Evolutionary conservation across 2,329 filamentous ascomycete species (phyloP), one percentile per base, ranked within the genome.

Genomic region (Trichoderma semiorbis): DNA sequence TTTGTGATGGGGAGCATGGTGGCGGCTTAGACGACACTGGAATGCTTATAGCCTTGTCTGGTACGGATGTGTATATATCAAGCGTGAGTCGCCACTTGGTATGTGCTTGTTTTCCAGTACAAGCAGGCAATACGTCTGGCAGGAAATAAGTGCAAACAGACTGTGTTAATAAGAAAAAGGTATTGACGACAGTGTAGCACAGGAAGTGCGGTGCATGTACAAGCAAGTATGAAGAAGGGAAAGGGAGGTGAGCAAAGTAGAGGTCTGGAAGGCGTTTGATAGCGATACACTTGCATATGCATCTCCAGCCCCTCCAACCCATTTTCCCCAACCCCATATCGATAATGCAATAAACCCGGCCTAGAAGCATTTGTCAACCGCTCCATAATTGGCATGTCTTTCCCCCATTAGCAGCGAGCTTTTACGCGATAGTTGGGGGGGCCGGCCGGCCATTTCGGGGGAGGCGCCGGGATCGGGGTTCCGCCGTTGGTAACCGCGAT

Each of bases 1-100:
- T 72, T 78, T 43, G 72, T 47, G 32, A 70, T 55, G 21, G 77
- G 72, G 26, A 74, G 66, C 77, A 79, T 79, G 34, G 50, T 67
- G 63, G 69, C 30, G 28, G 61, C n/a, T 65, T n/a, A 34, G 21
- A 32, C 7, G 5, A 34, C 12, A 14, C 8, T 7, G 18, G 28
- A 16, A 39, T 63, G 60, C 18, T 28, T 57, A 63, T 32, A 53
- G 39, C 36, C 26, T 53, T 24, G 24, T 21, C 36, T 43, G 53
- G 16, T 53, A 11, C 1, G 28, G 24, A 18, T 34, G n/a, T 65
- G 53, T 24, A 7, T 58, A 43, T 21, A 67, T 30, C 14, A 28
- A 18, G 14, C 14, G 34, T 21, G 8, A 34, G 50, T 57, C 50
- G 64, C 64, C 32, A 67, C 64, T 28, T 53, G n/a, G 3, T 21